Evolutionary conservation across 306 rosid genomes (phyloP).

Genomic region (Medicago ruthenica): DNA sequence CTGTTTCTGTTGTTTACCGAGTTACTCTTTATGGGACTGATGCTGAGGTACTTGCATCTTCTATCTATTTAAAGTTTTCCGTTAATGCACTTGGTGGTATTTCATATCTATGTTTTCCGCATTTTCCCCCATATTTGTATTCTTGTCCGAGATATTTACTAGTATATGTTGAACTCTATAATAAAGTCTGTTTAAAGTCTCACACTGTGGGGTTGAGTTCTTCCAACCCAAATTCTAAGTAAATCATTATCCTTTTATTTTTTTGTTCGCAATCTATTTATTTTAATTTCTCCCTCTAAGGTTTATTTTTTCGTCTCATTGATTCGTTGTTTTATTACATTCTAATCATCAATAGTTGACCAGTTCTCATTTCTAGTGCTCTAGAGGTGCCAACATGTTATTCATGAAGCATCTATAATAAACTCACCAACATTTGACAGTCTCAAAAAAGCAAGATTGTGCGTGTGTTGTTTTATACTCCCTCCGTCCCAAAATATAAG

Average conservation of each 20-base stretch:
- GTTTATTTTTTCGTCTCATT: no score
- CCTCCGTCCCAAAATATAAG: no score
- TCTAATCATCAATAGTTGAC: background rate
- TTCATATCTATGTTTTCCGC: no score
- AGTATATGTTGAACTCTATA: background rate
- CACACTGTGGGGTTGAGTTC: background rate
- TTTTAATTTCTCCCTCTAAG: no score
- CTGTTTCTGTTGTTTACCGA: slow-evolving; percentile 82
- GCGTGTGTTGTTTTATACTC: background rate
- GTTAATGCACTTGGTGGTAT: no score
- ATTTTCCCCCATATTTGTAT: no score
- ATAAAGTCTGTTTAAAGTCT: background rate
- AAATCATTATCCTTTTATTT: background rate
- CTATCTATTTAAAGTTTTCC: background rate
- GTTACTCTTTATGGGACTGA: slow-evolving; percentile 91
- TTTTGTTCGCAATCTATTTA: background rate
- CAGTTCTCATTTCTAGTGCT: background rate
- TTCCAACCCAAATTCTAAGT: background rate
- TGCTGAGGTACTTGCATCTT: slow-evolving; percentile 62
- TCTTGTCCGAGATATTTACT: no score
- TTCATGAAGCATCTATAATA: slow-evolving; percentile 1
- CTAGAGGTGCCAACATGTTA: background rate
- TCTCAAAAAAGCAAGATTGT: background rate
- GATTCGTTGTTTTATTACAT: no score
- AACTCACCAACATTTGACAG: background rate